Conservation (phyloP, 2,329 filamentous ascomycete species). For the Fusarium haematococcum region DNA sequence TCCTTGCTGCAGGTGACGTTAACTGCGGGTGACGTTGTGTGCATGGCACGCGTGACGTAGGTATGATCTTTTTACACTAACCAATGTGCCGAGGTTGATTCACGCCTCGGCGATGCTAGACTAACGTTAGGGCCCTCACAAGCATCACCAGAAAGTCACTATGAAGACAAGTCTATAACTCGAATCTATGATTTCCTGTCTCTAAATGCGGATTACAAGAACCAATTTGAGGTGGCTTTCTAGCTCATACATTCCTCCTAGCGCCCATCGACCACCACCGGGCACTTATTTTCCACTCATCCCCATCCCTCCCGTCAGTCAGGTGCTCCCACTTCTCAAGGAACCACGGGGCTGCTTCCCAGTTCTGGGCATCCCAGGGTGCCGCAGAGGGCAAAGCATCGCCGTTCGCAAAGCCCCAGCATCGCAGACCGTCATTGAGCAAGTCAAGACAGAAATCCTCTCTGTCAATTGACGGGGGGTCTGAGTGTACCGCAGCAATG, state of each 20-base stretch:
- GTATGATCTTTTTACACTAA: background rate
- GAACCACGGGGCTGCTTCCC: slow-evolving; percentile 26
- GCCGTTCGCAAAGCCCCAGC: background rate
- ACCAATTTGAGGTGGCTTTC: background rate
- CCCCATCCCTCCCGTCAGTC: slow-evolving; percentile 8
- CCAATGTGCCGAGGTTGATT: background rate
- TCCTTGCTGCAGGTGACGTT: background rate
- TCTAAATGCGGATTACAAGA: background rate
- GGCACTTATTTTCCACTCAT: slow-evolving; percentile 17
- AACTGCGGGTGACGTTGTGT: background rate
- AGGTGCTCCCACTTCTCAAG: slow-evolving; percentile 18
- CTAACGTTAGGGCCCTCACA: background rate
- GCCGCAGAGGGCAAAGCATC: background rate
- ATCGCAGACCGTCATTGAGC: background rate
- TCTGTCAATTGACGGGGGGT: background rate
- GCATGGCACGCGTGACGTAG: background rate
- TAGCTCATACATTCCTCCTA: background rate
- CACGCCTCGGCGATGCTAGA: background rate
- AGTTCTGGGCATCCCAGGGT: slow-evolving; percentile 19
- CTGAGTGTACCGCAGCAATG: background rate
- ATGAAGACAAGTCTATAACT: background rate
- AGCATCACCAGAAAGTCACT: background rate
- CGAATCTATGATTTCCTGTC: background rate
- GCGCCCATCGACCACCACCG: slow-evolving; percentile 21
- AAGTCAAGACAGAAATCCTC: background rate